phyloP scores from a whole-genome alignment of 192 early-diverging fungal species.

The Paraglomus brasilianum region DNA sequence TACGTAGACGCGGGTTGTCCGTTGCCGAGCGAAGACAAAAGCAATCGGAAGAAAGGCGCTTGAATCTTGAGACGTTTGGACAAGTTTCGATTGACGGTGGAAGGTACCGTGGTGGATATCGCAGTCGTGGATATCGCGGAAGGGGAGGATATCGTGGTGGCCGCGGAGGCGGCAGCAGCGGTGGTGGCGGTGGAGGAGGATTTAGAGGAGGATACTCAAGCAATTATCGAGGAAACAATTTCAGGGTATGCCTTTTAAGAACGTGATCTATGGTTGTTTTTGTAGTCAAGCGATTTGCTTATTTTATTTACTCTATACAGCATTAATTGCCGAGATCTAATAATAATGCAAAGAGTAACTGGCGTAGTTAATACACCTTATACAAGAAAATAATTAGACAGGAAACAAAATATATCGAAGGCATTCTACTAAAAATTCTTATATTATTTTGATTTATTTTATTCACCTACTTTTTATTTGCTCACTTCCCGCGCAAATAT shows the following conservation, averaged over 20 bases:
- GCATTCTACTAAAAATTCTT: no score
- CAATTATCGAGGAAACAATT: slow-evolving; percentile 36
- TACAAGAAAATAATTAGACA: no score
- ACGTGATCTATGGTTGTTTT: no score
- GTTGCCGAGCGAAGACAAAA: slow-evolving; percentile 70
- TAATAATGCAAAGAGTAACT: no score
- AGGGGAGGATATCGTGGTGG: slow-evolving; percentile 47
- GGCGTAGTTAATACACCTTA: no score
- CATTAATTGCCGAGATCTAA: no score
- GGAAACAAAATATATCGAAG: no score
- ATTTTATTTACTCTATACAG: no score
- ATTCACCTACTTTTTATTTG: no score
- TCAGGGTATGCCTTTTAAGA: not conserved
- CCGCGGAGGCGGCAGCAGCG: slow-evolving; percentile 39
- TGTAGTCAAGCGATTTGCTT: no score
- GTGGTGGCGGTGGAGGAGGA: slow-evolving; percentile 43
- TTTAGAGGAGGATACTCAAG: slow-evolving; percentile 49
- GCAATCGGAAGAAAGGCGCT: slow-evolving; percentile 79
- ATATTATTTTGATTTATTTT: no score
- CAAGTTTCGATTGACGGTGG: slow-evolving; percentile 72
- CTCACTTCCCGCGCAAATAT: no score
- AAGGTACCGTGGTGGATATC: slow-evolving; percentile 58
- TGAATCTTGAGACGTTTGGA: slow-evolving; percentile 98
- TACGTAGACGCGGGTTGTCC: slow-evolving; percentile 40
- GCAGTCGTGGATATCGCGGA: slow-evolving; percentile 49